phyloP scores from a whole-genome alignment of 2,329 filamentous ascomycete species.

The Colletotrichum sp. region DNA sequence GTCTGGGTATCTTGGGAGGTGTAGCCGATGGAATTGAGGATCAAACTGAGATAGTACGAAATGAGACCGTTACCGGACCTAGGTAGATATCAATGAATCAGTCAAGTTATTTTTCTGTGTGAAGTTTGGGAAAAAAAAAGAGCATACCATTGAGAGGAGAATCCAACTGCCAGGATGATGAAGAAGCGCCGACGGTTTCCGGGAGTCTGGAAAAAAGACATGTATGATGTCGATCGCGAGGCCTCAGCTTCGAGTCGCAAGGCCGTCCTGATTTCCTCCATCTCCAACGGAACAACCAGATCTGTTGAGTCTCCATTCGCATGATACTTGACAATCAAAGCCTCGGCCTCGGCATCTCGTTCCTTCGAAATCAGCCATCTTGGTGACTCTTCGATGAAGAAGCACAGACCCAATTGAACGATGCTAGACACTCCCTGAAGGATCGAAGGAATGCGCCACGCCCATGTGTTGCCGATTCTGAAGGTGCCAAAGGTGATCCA shows the following conservation, averaged over 20 bases:
- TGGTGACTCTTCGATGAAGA: conserved; percentile 33
- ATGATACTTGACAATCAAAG: conserved; percentile 44
- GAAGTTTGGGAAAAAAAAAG: not conserved
- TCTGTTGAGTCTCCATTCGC: conserved; percentile 55
- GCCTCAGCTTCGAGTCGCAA: conserved; percentile 18
- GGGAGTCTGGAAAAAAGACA: conserved; percentile 23
- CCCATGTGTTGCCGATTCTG: conserved; percentile 12
- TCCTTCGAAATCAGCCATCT: conserved; percentile 36
- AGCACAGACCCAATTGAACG: conserved; percentile 13
- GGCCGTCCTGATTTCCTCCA: conserved; percentile 20
- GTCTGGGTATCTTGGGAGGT: conserved; percentile 27
- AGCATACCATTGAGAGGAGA: conserved; percentile 42
- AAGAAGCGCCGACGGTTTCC: conserved; percentile 43
- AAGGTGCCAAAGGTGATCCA: conserved; percentile 24
- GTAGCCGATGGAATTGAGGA: conserved; percentile 37
- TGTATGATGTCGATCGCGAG: conserved; percentile 18
- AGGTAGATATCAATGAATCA: too few relatives aligned
- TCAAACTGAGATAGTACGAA: conserved; percentile 41
- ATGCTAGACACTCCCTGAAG: conserved; percentile 7
- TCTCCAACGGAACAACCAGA: conserved; percentile 47
- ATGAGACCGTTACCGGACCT: conserved; percentile 33
- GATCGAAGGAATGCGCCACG: conserved; percentile 13
- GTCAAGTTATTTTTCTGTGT: not conserved
- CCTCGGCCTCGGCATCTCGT: conserved; percentile 34
- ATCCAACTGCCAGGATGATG: conserved; percentile 49